phyloP scores from a whole-genome alignment of 2,329 filamentous ascomycete species.

The Calonectria naviculata region DNA sequence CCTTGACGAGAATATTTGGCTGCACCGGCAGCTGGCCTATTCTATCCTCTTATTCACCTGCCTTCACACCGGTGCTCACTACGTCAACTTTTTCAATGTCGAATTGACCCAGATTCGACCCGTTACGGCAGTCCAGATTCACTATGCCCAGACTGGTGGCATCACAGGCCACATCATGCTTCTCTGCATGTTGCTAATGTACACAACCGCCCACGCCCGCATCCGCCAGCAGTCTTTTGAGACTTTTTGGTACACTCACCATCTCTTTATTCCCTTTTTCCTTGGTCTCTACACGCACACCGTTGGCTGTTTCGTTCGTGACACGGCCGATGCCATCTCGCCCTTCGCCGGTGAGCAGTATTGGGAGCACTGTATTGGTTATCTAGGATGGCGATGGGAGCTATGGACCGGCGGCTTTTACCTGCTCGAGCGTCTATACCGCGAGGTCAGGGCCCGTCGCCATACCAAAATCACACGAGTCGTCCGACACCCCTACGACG shows the following conservation, averaged over 20 bases:
- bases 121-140: slow-evolving; percentile 86
- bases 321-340: slow-evolving; percentile 76
- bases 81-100: slow-evolving; percentile 99
- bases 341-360: slow-evolving; percentile 86
- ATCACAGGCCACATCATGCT: slow-evolving; percentile 98
- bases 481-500: slow-evolving; percentile 95
- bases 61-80: slow-evolving; percentile 83
- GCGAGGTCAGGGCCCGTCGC: slow-evolving; percentile 86
- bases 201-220: slow-evolving; percentile 91
- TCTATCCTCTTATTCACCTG: slow-evolving; percentile 84
- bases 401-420: slow-evolving; percentile 88
- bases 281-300: slow-evolving; percentile 96
- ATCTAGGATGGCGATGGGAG: slow-evolving; percentile 98
- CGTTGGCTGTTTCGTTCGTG: slow-evolving; percentile 94
- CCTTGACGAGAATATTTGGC: slow-evolving; percentile 97
- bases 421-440: slow-evolving; percentile 87
- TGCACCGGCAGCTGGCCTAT: slow-evolving; percentile 95
- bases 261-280: slow-evolving; percentile 97
- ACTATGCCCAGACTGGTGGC: slow-evolving; percentile 89
- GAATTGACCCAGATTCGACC: slow-evolving; percentile 86
- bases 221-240: slow-evolving; percentile 98
- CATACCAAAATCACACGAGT: slow-evolving; percentile 93
- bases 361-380: slow-evolving; percentile 95
- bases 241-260: slow-evolving; percentile 99
- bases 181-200: slow-evolving; percentile 99